Evolutionary conservation across 495 filamentous ascomycete genomes (phyloP).

Genomic region (Immersiella caudata): DNA sequence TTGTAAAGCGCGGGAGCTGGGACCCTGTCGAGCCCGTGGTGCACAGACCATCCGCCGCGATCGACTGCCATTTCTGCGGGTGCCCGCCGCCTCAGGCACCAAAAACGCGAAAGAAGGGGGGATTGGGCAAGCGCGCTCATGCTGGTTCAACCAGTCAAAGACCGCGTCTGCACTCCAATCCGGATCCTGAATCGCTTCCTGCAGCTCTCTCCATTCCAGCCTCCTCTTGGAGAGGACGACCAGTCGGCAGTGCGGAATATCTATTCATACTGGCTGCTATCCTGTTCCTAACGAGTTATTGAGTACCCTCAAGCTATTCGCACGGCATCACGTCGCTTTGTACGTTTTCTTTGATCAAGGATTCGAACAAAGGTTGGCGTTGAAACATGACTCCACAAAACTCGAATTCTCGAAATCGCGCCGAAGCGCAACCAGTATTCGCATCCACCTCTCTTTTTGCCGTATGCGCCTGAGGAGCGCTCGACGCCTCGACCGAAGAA

Average conservation of each 20-base stretch:
- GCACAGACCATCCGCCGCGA: constrained; percentile 18
- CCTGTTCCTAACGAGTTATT: no score
- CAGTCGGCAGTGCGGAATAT: background rate
- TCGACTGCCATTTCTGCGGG: constrained; percentile 9
- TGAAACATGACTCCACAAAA: no score
- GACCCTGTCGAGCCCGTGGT: background rate
- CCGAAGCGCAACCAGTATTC: no score
- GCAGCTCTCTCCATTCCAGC: background rate
- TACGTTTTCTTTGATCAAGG: no score
- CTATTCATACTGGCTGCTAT: background rate
- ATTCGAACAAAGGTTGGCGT: no score
- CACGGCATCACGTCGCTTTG: no score
- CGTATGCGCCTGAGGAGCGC: no score
- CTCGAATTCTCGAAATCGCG: no score
- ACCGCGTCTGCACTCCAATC: constrained; percentile 2
- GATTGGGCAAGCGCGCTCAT: constrained; percentile 6
- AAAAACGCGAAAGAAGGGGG: background rate
- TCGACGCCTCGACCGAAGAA: no score
- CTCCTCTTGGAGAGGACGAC: background rate
- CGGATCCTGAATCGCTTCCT: constrained; percentile 1
- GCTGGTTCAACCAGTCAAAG: constrained; percentile 4
- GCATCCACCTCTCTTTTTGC: no score
- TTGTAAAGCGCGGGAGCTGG: constrained; percentile 24
- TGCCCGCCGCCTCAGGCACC: constrained; percentile 18
- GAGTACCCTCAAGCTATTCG: no score